Conservation (phyloP, 768 basidiomycete species). For the Psilocybe cyanescens region DNA sequence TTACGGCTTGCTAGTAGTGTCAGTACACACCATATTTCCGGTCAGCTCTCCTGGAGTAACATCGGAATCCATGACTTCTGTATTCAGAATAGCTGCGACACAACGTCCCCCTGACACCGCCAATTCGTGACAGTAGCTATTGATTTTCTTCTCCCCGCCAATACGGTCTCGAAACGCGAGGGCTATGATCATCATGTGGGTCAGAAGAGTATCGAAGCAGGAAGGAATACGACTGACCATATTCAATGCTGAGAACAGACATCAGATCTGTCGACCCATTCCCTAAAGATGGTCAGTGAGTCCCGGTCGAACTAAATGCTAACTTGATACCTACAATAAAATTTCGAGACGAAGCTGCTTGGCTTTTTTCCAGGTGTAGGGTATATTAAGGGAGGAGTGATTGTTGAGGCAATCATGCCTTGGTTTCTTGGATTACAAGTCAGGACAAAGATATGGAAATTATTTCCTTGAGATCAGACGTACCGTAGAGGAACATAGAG, state of each 20-base stretch:
- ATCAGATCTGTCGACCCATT: constrained; percentile 2
- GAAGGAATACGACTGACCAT: constrained; percentile 1
- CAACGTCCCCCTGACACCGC: constrained; percentile 68
- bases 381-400: not conserved
- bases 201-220: not conserved
- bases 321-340: constrained; percentile 2
- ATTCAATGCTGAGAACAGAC: constrained; percentile 2
- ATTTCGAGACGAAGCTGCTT: constrained; percentile 2
- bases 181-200: constrained; percentile 38
- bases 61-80: constrained; percentile 58
- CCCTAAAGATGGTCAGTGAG: not conserved
- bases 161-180: constrained; percentile 73
- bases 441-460: not conserved
- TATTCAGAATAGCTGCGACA: constrained; percentile 64
- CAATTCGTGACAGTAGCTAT: constrained; percentile 68
- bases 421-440: not conserved
- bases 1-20: too few species aligned
- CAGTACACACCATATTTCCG: constrained; percentile 61
- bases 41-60: constrained; percentile 51
- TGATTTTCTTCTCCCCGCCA: constrained; percentile 78
- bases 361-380: not conserved
- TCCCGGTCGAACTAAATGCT: not conserved
- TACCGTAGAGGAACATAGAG: constrained; percentile 72
- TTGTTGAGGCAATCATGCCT: not conserved
- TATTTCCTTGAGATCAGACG: not conserved